Base-by-base conservation (phyloP, 495 filamentous ascomycete species). In the Penicillium pulvis region DNA sequence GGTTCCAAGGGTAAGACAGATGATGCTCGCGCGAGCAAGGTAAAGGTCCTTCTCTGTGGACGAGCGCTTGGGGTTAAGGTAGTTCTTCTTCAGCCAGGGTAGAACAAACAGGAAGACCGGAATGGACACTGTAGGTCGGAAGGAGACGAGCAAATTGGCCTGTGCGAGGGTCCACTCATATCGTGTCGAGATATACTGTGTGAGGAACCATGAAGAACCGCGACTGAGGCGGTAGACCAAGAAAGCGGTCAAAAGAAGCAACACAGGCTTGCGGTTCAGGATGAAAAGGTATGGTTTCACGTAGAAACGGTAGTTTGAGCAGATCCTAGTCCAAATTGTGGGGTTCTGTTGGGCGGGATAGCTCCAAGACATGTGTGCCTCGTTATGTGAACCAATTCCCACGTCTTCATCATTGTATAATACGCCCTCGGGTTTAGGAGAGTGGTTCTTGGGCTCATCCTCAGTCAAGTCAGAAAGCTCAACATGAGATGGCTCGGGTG, bases 131-230 rank as follows among this genome's bases (percentile, higher is more conserved):
- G 76, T 68, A 3, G 77, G 75, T 55, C 80, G 76, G 33, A 81
- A 76, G 0, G 79, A 76, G 6, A 85, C 68, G 26, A 85, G 74
- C 48, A 85, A 75, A 35, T 80, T 85, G 9, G 85, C 77, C 51
- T 81, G 65, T 0, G 83, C 80, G 7, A 87, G 60, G 4, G 74
- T 80, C 77, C 81, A 81, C 11, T 73, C 69, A 60, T 85, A 87
- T 36, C 83, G 75, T 3, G 75, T 81, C 52, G 82, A 85, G 20
- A 83, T 77, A 61, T 86, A 85, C 60, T 86, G 83, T 6, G 79
- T 62, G 16, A 87, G 65, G 53, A 85, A 79, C 59, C 75, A 74
- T 3, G 78, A 71, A 26, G 79, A 79, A n/a, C 77, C 79, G 2
- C 79, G 74, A 35, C 78, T 77, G 53, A 84, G 67, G 0, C 78